Evolutionary conservation across 2,329 filamentous ascomycete species (phyloP), one percentile per base, ranked within the genome.

Genomic region (Berkeleyomyces rouxiae): DNA sequence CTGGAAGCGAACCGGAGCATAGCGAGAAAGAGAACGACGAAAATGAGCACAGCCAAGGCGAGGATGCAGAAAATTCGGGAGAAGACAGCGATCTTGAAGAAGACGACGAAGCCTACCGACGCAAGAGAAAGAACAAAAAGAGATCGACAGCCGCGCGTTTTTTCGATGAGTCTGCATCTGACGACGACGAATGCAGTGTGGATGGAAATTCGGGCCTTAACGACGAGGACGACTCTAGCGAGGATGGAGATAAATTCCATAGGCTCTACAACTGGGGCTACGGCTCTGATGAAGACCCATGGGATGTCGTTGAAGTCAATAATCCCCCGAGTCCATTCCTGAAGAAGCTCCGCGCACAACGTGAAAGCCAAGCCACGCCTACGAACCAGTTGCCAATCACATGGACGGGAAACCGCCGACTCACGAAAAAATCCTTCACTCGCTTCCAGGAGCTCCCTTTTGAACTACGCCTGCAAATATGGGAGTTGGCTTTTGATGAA

Each of bases 401-500:
- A 6, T 63, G 58, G 58, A 42, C 46, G 9, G 58, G 51, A 55
- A 33, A 63, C 51, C 51, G 42, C 49, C 59, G 37, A 31, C 13
- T 60, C 9, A 23, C 3, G 16, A 33, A 59, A n/a, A 42, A 40
- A 7, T 40, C 47, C 11, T 64, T 63, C 40, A 16, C 46, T 6
- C 7, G 7, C n/a, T 64, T 64, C 31, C 55, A 57, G 7, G 7
- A 44, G 5, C 60, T 62, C 9, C 63, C 63, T 9, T 16, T 9
- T 9, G 59, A 62, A 11, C 59, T 64, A 7, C 53, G 57, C 9
- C 37, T 59, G 3, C 36, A 53, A 4, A 64, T 64, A 16, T 64
- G 63, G 63, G 60, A 64, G 31, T 36, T 59, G 1, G 59, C 63
- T 23, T 64, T 64, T 44, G 59, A 61, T 9, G 59, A 61, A 33